These are phyloP conservation scores for Wolfiporia cocos DNA, from an alignment of 1,284 basidiomycete genomes.

Conservation along the genomic window DNA sequence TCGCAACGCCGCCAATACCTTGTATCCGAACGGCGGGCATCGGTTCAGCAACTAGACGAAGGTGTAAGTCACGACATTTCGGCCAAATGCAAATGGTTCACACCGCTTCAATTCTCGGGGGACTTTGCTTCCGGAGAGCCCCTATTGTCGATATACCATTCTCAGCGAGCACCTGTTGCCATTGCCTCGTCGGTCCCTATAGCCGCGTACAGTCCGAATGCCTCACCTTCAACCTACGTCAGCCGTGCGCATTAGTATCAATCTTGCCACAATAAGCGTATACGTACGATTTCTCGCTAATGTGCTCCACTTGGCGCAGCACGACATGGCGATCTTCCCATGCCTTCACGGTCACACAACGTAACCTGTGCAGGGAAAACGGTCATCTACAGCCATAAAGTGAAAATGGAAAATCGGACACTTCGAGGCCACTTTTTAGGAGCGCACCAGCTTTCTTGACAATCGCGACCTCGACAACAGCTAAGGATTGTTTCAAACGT, in stretches of 20 bases:
- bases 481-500: too few relatives aligned
- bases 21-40: slow-evolving; percentile 63
- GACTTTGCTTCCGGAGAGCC: slow-evolving; percentile 47
- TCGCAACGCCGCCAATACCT: slow-evolving; percentile 51
- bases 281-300: slow-evolving; percentile 81
- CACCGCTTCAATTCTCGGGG: slow-evolving; percentile 60
- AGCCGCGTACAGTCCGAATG: not conserved
- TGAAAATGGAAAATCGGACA: slow-evolving; percentile 36
- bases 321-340: slow-evolving; percentile 84
- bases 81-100: slow-evolving; percentile 8
- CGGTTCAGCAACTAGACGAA: slow-evolving; percentile 74
- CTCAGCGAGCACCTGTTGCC: slow-evolving; percentile 60
- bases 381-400: not conserved
- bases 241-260: not conserved
- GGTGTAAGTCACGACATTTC: not conserved
- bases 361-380: slow-evolving; percentile 39
- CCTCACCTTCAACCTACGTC: slow-evolving; percentile 46
- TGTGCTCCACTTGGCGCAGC: slow-evolving; percentile 72
- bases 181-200: not conserved
- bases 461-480: slow-evolving; percentile 66
- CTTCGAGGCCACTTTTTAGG: slow-evolving; percentile 64
- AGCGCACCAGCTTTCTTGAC: slow-evolving; percentile 53
- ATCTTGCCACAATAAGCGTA: not conserved
- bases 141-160: slow-evolving; percentile 61
- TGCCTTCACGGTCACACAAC: slow-evolving; percentile 70